phyloP scores from a whole-genome alignment of 2,329 filamentous ascomycete species.

The Phoma sp. region DNA sequence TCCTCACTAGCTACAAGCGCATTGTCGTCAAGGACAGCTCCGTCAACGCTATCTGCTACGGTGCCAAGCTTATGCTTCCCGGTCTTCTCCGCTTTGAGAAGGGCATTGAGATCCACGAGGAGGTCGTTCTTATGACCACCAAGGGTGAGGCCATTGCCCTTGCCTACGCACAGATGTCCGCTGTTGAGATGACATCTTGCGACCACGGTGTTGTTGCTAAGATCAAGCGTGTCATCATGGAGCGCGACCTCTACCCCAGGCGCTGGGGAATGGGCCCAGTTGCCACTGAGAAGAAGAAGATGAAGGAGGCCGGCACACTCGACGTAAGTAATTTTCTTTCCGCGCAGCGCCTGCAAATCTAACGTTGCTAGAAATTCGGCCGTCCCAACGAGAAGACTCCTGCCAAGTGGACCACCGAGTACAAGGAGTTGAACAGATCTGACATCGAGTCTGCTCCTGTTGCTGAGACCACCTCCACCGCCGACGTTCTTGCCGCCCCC shows the following conservation, averaged over 20 bases:
- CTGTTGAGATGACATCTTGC: constrained; percentile 93
- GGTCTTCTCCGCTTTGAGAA: constrained; percentile 92
- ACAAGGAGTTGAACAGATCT: constrained; percentile 73
- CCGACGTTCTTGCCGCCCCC: constrained; percentile 47
- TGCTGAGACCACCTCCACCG: constrained; percentile 40
- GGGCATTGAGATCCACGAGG: constrained; percentile 91
- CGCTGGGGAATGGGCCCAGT: constrained; percentile 96
- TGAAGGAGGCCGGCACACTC: constrained; percentile 96
- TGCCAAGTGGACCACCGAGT: constrained; percentile 87
- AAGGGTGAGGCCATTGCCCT: constrained; percentile 98
- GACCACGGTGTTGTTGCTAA: constrained; percentile 98
- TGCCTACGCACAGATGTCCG: constrained; percentile 96
- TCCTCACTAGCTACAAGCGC: constrained; percentile 92
- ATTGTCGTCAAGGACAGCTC: constrained; percentile 97
- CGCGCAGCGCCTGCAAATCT: constrained; percentile 26
- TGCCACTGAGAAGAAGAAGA: constrained; percentile 98
- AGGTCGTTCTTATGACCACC: constrained; percentile 97
- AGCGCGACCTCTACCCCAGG: constrained; percentile 95
- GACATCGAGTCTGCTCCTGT: constrained; percentile 32
- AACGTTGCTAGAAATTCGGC: constrained; percentile 75
- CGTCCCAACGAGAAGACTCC: constrained; percentile 91
- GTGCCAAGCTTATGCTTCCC: constrained; percentile 98
- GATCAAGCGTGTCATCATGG: constrained; percentile 99
- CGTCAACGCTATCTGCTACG: constrained; percentile 97
- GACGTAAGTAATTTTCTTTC: constrained; percentile 63